Evolutionary conservation across 805 yeast species (phyloP), one percentile per base, ranked within the genome.

Genomic region (Wickerhamomyces tratensis): DNA sequence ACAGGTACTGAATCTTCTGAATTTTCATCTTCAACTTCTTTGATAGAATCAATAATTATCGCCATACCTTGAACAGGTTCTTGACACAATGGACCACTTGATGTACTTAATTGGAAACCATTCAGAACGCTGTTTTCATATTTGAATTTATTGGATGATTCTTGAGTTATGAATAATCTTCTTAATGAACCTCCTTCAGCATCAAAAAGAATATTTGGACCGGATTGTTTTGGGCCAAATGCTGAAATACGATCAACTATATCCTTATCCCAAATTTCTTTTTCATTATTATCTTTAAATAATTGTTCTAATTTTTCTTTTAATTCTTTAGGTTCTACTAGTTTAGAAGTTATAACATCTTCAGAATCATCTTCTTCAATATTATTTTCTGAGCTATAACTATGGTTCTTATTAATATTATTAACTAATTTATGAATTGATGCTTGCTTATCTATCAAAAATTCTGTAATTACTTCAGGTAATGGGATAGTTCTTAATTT

Each of bases 11-110:
- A 58, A 3, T 41, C 43, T 9, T 49, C 46, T 20, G 20, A 20
- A 20, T 20, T 20, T 47, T 63, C 64, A 37, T 52, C 57, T 20
- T 55, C 61, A 11, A 56, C 43, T 52, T 54, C 52, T 33, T 49
- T 53, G 29, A 57, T 60, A 11, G 72, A 61, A 4, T 62, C 62
- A 40, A 71, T 72, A 25, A 79, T 46, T 7, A 75, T 59, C 12
- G 83, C 72, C 48, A 85, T 74, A 7, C 97, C 96, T 58, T 87
- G 91, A 25, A 86, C 73, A 0, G 88, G 89, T 59, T 93, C 99
- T 5, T 82, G 76, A 0, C 91, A 82, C 38, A 93, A 67, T 0
- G 98, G 98, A 3, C 99, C 99, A 56, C 80, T 86, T 36, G 72
- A 69, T 38, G 78, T 76, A 5, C 96, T 86, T 35, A 87, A 63